Evolutionary conservation across 148 eudicot species (phyloP), one percentile per base, ranked within the genome.

Genomic region (Rhododendron ovatum): DNA sequence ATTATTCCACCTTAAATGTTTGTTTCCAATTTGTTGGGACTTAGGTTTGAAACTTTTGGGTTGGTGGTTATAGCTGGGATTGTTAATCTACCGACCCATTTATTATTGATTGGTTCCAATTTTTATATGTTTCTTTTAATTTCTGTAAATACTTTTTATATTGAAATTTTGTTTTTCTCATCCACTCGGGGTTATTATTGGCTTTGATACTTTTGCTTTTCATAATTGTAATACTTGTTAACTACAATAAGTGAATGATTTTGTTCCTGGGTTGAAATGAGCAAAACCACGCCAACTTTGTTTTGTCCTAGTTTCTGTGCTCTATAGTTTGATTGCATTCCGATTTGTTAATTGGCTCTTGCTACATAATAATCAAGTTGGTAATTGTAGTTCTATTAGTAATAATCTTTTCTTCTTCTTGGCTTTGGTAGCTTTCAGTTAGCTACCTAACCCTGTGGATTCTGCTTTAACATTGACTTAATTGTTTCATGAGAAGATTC

Each of bases 61-160:
- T 48, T 83, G 78, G 50, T 84, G 79, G 63, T 47, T 71, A 47
- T 43, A 30, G 85, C 63, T 73, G 65, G 65, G 50, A 69, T 69
- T 50, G 30, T 57, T 5, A 14, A 18, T 33, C 43, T 83, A 61
- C 28, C 69, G 85, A 30, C 26, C 71, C 26, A 47, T 69, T 47
- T 47, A 17, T 67, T 47, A 3, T 43, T 65, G 5, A n/a, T 67
- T 69, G 11, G 11, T 47, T 81, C 78, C 78, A 67, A 67, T 69
- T 43, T 10, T 22, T 17, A 53, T 37, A 37, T 65, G 57, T 65
- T 74, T 57, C 1, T 41, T 83, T 83, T 11, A 33, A n/a, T 24
- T 22, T 30, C 8, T 50, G 53, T 33, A 26, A 26, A 30, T 50
- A 26, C 26, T 57, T 30, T 15, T 33, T 9, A 13, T 55, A 57